Conservation (phyloP, 1,284 basidiomycete species). For the Blastosporella zonata region DNA sequence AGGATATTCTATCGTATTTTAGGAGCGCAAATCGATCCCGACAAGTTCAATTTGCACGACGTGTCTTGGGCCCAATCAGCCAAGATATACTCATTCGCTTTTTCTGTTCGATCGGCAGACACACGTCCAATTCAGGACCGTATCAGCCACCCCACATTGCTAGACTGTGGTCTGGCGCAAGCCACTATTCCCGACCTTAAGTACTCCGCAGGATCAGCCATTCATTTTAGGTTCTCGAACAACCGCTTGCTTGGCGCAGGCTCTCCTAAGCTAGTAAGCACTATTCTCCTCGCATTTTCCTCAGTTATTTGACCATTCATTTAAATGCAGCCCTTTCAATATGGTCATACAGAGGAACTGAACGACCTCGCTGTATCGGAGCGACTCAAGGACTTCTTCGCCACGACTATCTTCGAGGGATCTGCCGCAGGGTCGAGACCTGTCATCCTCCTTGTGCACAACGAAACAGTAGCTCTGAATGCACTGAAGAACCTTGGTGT, state of each 20-base stretch:
- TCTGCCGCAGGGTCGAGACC: slow-evolving; percentile 18
- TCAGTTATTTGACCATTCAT: background rate
- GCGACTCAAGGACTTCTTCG: slow-evolving; percentile 25
- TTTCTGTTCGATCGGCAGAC: slow-evolving; percentile 29
- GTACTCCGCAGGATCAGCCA: slow-evolving; percentile 16
- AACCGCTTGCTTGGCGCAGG: slow-evolving; percentile 23
- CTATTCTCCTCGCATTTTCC: background rate
- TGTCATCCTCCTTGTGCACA: slow-evolving; percentile 33
- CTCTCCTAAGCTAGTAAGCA: slow-evolving; percentile 15
- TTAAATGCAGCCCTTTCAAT: slow-evolving; percentile 20
- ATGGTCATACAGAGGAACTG: slow-evolving; percentile 25
- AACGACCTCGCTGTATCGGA: slow-evolving; percentile 15
- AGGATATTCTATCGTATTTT: slow-evolving; percentile 19
- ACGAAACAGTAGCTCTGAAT: slow-evolving; percentile 24
- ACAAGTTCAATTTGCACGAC: slow-evolving; percentile 26
- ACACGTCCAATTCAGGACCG: slow-evolving; percentile 25
- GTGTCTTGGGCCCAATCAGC: slow-evolving; percentile 26
- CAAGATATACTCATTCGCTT: slow-evolving; percentile 30
- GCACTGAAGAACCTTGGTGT: slow-evolving; percentile 30
- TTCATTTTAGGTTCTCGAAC: slow-evolving; percentile 22
- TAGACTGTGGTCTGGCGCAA: slow-evolving; percentile 35
- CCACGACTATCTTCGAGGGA: slow-evolving; percentile 4
- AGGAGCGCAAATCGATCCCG: slow-evolving; percentile 19
- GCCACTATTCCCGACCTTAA: slow-evolving; percentile 23
- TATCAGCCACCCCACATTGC: slow-evolving; percentile 24